Conservation (phyloP, 768 basidiomycete species). For the Suillus hirtellus region DNA sequence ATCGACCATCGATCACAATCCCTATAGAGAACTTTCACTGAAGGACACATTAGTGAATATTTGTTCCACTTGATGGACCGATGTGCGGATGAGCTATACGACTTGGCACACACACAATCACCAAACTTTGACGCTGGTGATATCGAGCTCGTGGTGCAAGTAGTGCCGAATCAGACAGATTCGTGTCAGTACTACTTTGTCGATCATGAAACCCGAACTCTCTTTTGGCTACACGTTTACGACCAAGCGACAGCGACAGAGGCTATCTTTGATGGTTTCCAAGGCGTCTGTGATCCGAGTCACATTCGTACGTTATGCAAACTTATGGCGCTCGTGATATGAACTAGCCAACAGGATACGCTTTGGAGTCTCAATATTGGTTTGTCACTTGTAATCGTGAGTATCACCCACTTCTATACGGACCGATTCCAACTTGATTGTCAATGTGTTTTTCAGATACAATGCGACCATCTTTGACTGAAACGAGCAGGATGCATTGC, state of each 20-base stretch:
- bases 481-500: constrained; percentile 13
- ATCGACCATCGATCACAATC: neutral
- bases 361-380: constrained; percentile 27
- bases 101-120: neutral
- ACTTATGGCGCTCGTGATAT: neutral
- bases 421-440: neutral
- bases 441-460: neutral
- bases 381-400: constrained; percentile 4
- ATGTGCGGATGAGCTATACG: neutral
- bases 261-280: constrained; percentile 34
- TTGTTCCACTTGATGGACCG: neutral
- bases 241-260: constrained; percentile 19
- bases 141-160: constrained; percentile 6
- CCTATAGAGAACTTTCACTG: constrained; percentile 2
- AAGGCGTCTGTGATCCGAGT: constrained; percentile 37
- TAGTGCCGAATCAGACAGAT: neutral
- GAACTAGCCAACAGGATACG: constrained; percentile 17
- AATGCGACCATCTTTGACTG: neutral
- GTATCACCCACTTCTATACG: neutral
- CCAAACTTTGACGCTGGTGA: neutral
- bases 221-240: constrained; percentile 51
- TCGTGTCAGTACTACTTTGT: constrained; percentile 44
- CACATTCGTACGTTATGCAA: constrained; percentile 40
- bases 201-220: constrained; percentile 39
- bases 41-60: neutral